Conservation (phyloP, 371 early-diverging fungal species). For the Mortierella polycephala region DNA sequence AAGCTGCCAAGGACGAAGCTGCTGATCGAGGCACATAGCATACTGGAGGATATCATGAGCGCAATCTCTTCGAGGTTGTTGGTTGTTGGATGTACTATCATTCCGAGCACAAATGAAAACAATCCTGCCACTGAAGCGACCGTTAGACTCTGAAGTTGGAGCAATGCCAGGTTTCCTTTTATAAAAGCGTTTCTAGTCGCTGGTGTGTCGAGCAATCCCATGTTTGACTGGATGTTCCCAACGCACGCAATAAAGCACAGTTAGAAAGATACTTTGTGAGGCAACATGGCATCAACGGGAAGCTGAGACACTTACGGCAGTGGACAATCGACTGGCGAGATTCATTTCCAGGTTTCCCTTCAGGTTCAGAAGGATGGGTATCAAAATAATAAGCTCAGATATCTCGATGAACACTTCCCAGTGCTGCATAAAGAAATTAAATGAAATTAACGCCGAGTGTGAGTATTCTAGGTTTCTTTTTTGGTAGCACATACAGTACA, state of each 20-base stretch:
- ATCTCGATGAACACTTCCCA: slow-evolving; percentile 75
- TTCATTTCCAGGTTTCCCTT: slow-evolving; percentile 94
- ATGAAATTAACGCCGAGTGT: background rate
- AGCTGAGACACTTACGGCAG: slow-evolving; percentile 62
- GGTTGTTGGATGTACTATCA: slow-evolving; percentile 63
- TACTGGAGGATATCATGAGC: slow-evolving; percentile 73
- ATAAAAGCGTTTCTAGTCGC: slow-evolving; percentile 62
- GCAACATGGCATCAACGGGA: background rate
- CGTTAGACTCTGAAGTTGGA: slow-evolving; percentile 77
- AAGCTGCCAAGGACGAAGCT: slow-evolving; percentile 77
- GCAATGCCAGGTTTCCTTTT: slow-evolving; percentile 72
- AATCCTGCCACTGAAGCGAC: slow-evolving; percentile 77
- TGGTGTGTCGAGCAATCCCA: slow-evolving; percentile 70
- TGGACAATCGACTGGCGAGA: slow-evolving; percentile 83
- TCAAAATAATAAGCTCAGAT: slow-evolving; percentile 83
- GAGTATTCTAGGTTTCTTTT: background rate
- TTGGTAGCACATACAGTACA: background rate
- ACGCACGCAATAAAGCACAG: background rate
- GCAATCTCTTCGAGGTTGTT: slow-evolving; percentile 65
- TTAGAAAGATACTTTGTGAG: background rate
- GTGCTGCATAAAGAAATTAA: slow-evolving; percentile 52
- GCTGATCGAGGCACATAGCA: slow-evolving; percentile 77
- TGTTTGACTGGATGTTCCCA: slow-evolving; percentile 61
- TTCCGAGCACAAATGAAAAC: slow-evolving; percentile 70
- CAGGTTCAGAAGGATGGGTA: slow-evolving; percentile 84